Evolutionary conservation across 2,329 filamentous ascomycete species (phyloP).

Genomic region (Helotiales sp.): DNA sequence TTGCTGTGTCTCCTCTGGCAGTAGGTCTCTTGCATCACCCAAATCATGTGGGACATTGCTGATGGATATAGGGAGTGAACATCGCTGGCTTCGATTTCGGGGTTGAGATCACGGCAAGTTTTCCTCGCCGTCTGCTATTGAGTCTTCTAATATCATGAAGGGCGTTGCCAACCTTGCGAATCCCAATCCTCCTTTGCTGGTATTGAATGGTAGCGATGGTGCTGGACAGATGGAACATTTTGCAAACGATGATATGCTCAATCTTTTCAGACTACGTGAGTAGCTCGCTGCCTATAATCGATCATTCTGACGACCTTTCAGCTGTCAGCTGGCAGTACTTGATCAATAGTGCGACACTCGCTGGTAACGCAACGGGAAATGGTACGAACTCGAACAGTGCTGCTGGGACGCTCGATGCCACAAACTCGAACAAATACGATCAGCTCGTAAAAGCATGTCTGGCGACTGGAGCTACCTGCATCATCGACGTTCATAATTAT

Average conservation of each 20-base stretch:
- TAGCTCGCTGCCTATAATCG: background rate
- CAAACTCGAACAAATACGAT: conserved; percentile 53
- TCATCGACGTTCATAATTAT: conserved; percentile 60
- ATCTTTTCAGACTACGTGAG: conserved; percentile 53
- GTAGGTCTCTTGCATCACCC: conserved; percentile 4
- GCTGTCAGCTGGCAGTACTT: conserved; percentile 61
- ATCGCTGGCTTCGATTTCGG: conserved; percentile 31
- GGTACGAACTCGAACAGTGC: conserved; percentile 25
- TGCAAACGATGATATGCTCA: conserved; percentile 51
- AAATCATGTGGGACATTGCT: background rate
- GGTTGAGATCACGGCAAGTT: conserved; percentile 20
- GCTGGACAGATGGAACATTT: conserved; percentile 29
- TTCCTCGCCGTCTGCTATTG: background rate
- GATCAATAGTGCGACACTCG: conserved; percentile 44
- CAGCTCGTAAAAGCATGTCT: conserved; percentile 57
- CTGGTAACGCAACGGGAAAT: background rate
- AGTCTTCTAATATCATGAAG: background rate
- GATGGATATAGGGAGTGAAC: conserved; percentile 22
- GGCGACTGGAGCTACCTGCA: conserved; percentile 55
- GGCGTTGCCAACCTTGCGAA: conserved; percentile 19
- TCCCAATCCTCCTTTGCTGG: conserved; percentile 18
- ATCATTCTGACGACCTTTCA: background rate
- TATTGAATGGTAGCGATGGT: conserved; percentile 21
- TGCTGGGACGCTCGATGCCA: conserved; percentile 48
- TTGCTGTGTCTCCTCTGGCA: conserved; percentile 18